Conservation (phyloP, 2,329 filamentous ascomycete species). For the Alternaria conjuncta region DNA sequence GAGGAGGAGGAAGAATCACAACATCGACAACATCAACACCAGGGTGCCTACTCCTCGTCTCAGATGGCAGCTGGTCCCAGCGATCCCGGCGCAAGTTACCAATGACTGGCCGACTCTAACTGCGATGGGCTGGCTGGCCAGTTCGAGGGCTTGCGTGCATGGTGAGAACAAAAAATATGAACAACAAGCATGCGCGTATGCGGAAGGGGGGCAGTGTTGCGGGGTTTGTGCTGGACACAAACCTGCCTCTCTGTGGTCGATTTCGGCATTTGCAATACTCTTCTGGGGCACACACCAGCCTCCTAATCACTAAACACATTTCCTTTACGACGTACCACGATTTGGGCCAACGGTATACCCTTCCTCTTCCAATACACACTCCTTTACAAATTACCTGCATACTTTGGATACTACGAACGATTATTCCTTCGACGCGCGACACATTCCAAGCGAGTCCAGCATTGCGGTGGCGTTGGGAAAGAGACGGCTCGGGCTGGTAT, state of each 20-base stretch:
- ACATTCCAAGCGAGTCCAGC: slow-evolving; percentile 14
- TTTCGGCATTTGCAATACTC: slow-evolving; percentile 13
- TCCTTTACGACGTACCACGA: slow-evolving; percentile 41
- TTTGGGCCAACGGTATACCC: slow-evolving; percentile 32
- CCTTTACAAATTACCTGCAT: slow-evolving; percentile 21
- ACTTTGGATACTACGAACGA: slow-evolving; percentile 7
- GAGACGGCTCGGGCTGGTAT: slow-evolving; percentile 20
- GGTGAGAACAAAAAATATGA: slow-evolving; percentile 20
- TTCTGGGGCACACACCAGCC: slow-evolving; percentile 21
- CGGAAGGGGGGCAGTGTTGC: slow-evolving; percentile 7
- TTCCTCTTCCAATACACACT: slow-evolving; percentile 27
- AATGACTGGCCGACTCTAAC: slow-evolving; percentile 43
- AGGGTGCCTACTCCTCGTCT: slow-evolving; percentile 40
- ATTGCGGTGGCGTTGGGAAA: slow-evolving; percentile 31
- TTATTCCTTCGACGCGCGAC: slow-evolving; percentile 4
- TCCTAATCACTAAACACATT: slow-evolving; percentile 35
- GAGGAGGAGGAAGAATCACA: slow-evolving; percentile 32
- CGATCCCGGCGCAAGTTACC: slow-evolving; percentile 42
- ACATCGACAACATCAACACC: slow-evolving; percentile 30
- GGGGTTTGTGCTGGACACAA: slow-evolving; percentile 44
- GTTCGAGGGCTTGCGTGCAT: slow-evolving; percentile 36
- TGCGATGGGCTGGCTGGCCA: slow-evolving; percentile 20
- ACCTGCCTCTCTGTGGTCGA: slow-evolving; percentile 1
- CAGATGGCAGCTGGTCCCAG: slow-evolving; percentile 39
- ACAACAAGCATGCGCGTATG: slow-evolving; percentile 9